Percentiles rank a stretch among this genome's conserved stretches.
Conservation (phyloP, 2,329 filamentous ascomycete species). For the Hypoxylon sp. region DNA sequence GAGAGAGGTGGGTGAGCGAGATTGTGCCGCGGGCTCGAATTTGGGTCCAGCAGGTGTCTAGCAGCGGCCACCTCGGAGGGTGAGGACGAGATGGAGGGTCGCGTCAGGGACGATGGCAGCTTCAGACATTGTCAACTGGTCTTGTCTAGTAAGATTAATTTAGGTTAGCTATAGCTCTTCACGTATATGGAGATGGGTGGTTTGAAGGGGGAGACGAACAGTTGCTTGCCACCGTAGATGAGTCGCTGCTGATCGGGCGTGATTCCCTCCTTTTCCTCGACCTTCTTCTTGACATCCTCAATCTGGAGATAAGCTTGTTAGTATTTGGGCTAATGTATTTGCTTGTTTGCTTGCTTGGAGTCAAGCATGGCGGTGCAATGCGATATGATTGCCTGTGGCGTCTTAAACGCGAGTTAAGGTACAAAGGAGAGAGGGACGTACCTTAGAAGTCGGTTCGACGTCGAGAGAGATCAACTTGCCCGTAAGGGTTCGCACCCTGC, state of each 20-base stretch:
- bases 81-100: constrained; percentile 95
- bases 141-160: constrained; percentile 74
- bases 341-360: constrained; percentile 1
- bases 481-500: constrained; percentile 94
- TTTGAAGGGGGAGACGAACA: constrained; percentile 69
- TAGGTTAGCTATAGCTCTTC: not conserved
- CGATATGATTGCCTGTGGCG: not conserved
- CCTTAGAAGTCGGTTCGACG: constrained; percentile 95
- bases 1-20: not conserved
- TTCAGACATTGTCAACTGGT: constrained; percentile 93
- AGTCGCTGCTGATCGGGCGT: constrained; percentile 96
- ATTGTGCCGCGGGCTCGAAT: not conserved
- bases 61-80: constrained; percentile 81
- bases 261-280: constrained; percentile 99
- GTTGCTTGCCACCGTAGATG: constrained; percentile 98
- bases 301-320: constrained; percentile 69
- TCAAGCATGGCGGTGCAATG: constrained; percentile 12
- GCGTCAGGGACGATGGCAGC: constrained; percentile 93
- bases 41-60: constrained; percentile 27
- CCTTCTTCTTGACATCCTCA: constrained; percentile 96
- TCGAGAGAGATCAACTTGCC: constrained; percentile 99
- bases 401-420: not conserved
- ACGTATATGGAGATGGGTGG: not conserved
- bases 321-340: not conserved
- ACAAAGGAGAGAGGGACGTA: constrained; percentile 56